phyloP scores from a whole-genome alignment of 805 yeast species.

The Brettanomyces nanus region DNA sequence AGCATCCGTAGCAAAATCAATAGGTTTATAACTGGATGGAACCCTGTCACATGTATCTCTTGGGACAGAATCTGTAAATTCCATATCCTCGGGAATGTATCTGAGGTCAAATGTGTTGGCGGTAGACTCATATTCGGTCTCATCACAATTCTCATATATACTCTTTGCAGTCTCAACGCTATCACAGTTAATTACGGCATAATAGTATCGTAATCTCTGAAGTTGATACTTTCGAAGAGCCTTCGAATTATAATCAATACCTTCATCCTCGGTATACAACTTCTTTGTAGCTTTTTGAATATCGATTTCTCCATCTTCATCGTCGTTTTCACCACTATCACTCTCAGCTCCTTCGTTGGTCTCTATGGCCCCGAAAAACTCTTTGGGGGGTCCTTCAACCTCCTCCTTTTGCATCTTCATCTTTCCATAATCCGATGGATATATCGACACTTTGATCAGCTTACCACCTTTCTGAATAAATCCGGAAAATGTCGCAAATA shows the following conservation, averaged over 20 bases:
- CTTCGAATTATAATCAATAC: constrained; percentile 70
- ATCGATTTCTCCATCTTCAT: constrained; percentile 31
- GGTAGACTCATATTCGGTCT: constrained; percentile 91
- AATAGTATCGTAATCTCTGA: constrained; percentile 86
- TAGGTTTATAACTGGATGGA: constrained; percentile 76
- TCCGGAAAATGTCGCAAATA: constrained; percentile 81
- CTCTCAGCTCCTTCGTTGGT: constrained; percentile 27
- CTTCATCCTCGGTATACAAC: constrained; percentile 64
- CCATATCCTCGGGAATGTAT: constrained; percentile 89
- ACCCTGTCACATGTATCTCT: constrained; percentile 64
- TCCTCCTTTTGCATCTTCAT: constrained; percentile 87
- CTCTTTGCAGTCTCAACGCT: constrained; percentile 57
- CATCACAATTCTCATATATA: constrained; percentile 85
- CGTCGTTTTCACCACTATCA: constrained; percentile 40
- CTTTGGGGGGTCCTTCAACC: constrained; percentile 85
- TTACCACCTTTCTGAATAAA: constrained; percentile 74
- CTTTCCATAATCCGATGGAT: constrained; percentile 89
- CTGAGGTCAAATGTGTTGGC: constrained; percentile 90
- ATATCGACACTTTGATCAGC: constrained; percentile 61
- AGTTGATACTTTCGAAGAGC: constrained; percentile 84
- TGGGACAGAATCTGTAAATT: constrained; percentile 62
- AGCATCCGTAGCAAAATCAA: constrained; percentile 83
- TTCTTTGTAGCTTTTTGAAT: constrained; percentile 58
- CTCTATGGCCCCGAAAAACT: constrained; percentile 49
- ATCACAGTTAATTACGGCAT: constrained; percentile 85